phyloP scores from a whole-genome alignment of 345 rosid species.

The Camelina hispida region DNA sequence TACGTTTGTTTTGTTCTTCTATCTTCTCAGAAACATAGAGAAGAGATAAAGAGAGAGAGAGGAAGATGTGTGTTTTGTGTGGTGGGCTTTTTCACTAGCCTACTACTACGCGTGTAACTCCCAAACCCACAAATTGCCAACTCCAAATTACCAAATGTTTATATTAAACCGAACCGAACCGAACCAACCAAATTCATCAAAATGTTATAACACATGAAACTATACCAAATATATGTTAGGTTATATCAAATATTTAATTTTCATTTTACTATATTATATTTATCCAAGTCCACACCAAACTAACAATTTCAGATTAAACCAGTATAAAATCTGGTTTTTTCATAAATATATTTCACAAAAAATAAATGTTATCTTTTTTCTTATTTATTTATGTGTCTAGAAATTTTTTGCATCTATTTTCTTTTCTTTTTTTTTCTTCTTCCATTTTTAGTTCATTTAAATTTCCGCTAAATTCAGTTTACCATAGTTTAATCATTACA shows the following conservation, averaged over 20 bases:
- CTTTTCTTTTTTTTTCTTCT: background rate
- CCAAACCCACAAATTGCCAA: constrained; percentile 14
- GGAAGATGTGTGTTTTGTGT: constrained; percentile 3
- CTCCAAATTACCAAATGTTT: background rate
- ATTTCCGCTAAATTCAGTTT: background rate
- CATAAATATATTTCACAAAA: no score
- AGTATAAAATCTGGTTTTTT: no score
- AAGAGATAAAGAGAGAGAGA: background rate
- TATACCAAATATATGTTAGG: no score
- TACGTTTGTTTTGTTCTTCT: background rate
- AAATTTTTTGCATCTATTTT: no score
- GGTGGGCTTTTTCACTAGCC: constrained; percentile 36
- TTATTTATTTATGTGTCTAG: no score
- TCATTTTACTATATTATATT: no score
- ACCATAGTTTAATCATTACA: constrained; percentile 30
- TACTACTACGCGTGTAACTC: constrained; percentile 35
- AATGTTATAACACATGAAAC: no score
- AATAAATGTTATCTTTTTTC: no score
- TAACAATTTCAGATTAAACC: background rate
- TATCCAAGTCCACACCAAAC: background rate
- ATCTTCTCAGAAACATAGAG: background rate
- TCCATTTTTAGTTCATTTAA: background rate
- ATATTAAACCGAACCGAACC: no score
- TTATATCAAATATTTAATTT: no score
- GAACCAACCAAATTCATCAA: no score